Evolutionary conservation across 768 basidiomycete species (phyloP).

Genomic region (Trametes meyenii): DNA sequence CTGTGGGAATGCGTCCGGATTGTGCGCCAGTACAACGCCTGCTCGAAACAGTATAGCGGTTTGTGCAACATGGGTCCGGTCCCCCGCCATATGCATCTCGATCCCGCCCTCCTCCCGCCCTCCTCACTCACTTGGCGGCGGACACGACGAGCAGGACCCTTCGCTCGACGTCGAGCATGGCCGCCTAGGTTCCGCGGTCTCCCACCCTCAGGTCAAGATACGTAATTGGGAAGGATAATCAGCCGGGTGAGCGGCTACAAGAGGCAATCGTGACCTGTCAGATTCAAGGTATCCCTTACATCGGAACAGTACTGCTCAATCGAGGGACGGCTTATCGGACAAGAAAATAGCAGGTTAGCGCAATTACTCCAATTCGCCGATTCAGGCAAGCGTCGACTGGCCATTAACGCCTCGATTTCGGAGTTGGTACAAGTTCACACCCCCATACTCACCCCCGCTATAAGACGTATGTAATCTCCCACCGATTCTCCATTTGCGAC

Average conservation of each 20-base stretch:
- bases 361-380: constrained; percentile 14
- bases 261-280: constrained; percentile 15
- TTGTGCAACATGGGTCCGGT: constrained; percentile 6
- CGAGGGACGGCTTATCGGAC: constrained; percentile 15
- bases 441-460: constrained; percentile 21
- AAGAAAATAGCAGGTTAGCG: constrained; percentile 15
- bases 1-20: background rate
- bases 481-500: constrained; percentile 29
- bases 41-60: constrained; percentile 15
- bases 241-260: constrained; percentile 13
- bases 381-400: constrained; percentile 19
- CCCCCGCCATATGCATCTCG: constrained; percentile 13
- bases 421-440: constrained; percentile 26
- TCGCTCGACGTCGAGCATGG: constrained; percentile 1
- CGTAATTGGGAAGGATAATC: constrained; percentile 21
- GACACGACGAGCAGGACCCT: background rate
- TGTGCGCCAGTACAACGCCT: constrained; percentile 20
- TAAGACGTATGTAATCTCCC: constrained; percentile 33
- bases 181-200: constrained; percentile 1
- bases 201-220: background rate
- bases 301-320: constrained; percentile 9
- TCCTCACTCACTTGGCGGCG: background rate
- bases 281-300: constrained; percentile 6
- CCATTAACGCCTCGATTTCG: constrained; percentile 25
- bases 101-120: background rate